phyloP scores from a whole-genome alignment of 352 stramenopile genomes.

The Phytophthora brassicae region DNA sequence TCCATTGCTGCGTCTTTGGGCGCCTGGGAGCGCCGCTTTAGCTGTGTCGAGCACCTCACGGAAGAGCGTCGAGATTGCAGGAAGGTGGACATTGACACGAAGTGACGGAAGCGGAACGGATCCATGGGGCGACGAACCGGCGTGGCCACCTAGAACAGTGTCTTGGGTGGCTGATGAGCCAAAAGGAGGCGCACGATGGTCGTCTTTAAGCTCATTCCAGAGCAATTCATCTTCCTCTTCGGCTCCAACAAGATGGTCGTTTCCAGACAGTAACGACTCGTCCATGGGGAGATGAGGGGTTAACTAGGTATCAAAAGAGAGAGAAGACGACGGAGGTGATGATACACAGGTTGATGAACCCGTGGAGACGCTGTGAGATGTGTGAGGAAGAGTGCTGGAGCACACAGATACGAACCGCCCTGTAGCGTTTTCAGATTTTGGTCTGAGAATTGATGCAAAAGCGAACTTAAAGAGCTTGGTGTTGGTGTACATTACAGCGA shows the following conservation, averaged over 20 bases:
- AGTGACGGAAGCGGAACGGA: conserved; percentile 56
- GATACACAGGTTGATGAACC: background rate
- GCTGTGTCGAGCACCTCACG: conserved; percentile 64
- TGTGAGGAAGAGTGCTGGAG: background rate
- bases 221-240: conserved; percentile 75
- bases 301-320: background rate
- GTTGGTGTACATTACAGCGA: conserved; percentile 3
- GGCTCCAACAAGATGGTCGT: conserved; percentile 28
- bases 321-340: conserved; percentile 15
- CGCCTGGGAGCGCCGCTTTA: conserved; percentile 37
- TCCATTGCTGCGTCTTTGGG: conserved; percentile 12
- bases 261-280: conserved; percentile 59
- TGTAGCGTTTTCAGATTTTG: conserved; percentile 7
- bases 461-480: conserved; percentile 13
- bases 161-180: conserved; percentile 10
- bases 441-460: background rate
- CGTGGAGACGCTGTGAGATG: background rate
- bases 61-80: conserved; percentile 78
- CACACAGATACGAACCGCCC: background rate
- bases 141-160: conserved; percentile 34
- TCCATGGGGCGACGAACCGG: background rate
- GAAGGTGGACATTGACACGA: conserved; percentile 69
- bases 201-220: conserved; percentile 79
- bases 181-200: conserved; percentile 38
- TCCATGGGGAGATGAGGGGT: conserved; percentile 41